Base-by-base conservation (phyloP, 805 yeast species). In the Blastobotrys chiropterorum region DNA sequence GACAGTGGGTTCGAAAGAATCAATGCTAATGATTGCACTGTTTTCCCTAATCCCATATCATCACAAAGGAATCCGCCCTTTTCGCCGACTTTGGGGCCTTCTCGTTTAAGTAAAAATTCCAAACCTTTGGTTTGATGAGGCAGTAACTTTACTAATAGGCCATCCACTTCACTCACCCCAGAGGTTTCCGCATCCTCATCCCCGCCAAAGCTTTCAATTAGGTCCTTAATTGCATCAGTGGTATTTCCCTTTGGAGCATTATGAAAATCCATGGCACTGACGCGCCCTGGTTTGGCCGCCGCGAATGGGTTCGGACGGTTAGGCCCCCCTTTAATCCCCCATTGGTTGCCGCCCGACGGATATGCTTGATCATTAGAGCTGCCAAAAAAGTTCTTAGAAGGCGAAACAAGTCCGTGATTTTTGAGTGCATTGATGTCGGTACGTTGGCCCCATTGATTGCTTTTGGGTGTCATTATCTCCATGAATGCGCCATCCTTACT, bases 31-130 rank as follows among this genome's bases (percentile, higher is more conserved):
- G 86, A 79, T 67, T 88, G 96, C 46, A 88, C 79, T 0, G 96
- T 88, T 62, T 88, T 88, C 48, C 96, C 96, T 14, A 88, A 71
- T 15, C 96, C 96, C 96, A 88, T 88, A 67, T 86, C 95, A 64
- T 87, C 96, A 62, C 94, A 87, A 40, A 87, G 69, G n/a, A 82
- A 49, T 2, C 86, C 87, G 26, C 86, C 86, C 52, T 71, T 74
- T 16, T 55, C 58, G 1, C 53, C 44, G 2, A 59, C n/a, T 14
- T 48, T 46, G 11, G 48, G 47, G 2, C 49, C 42, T 26, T 78
- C 82, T 14, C 81, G 65, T 3, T 52, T 49, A 3, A 58, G 56
- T 56, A 78, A 57, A 60, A 78, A 78, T 42, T 59, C 56, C 22
- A 78, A 61, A 1, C 82, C 82, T 3, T 59, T 59, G 1, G 67